These are phyloP conservation scores for Exserohilum turcica DNA, from an alignment of 2,329 filamentous ascomycete species.

Conservation along the genomic window DNA sequence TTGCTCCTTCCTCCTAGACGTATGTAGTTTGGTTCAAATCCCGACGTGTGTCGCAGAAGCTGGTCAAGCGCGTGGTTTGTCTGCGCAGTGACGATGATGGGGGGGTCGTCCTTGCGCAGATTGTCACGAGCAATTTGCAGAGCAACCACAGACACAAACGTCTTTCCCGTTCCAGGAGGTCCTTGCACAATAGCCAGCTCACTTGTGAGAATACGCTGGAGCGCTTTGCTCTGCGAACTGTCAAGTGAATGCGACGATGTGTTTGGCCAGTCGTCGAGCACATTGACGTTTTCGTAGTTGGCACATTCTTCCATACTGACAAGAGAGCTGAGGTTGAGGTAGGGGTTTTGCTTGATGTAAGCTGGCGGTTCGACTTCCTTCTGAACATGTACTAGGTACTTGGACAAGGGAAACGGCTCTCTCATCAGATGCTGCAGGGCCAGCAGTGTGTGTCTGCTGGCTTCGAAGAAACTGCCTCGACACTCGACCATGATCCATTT, in stretches of 20 bases:
- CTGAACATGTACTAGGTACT: slow-evolving; percentile 63
- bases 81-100: slow-evolving; percentile 79
- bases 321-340: slow-evolving; percentile 57
- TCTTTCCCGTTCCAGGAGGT: slow-evolving; percentile 81
- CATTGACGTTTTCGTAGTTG: slow-evolving; percentile 56
- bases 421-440: slow-evolving; percentile 69
- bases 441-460: slow-evolving; percentile 71
- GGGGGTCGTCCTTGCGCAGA: slow-evolving; percentile 60
- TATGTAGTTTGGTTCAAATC: slow-evolving; percentile 67
- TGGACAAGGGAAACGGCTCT: slow-evolving; percentile 66
- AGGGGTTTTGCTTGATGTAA: slow-evolving; percentile 58
- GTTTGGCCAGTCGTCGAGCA: slow-evolving; percentile 62
- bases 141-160: slow-evolving; percentile 75
- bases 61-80: slow-evolving; percentile 93
- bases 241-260: slow-evolving; percentile 63
- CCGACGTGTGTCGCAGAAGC: slow-evolving; percentile 67
- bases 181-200: slow-evolving; percentile 80
- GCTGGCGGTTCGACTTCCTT: slow-evolving; percentile 55
- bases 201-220: slow-evolving; percentile 72
- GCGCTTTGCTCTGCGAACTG: slow-evolving; percentile 69
- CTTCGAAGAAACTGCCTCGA: slow-evolving; percentile 75
- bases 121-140: slow-evolving; percentile 69
- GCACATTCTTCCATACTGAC: slow-evolving; percentile 47
- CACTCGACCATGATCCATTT: slow-evolving; percentile 82
- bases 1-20: slow-evolving; percentile 73